Evolutionary conservation across 306 rosid genomes (phyloP).

Genomic region (Cicer chorassanicum): DNA sequence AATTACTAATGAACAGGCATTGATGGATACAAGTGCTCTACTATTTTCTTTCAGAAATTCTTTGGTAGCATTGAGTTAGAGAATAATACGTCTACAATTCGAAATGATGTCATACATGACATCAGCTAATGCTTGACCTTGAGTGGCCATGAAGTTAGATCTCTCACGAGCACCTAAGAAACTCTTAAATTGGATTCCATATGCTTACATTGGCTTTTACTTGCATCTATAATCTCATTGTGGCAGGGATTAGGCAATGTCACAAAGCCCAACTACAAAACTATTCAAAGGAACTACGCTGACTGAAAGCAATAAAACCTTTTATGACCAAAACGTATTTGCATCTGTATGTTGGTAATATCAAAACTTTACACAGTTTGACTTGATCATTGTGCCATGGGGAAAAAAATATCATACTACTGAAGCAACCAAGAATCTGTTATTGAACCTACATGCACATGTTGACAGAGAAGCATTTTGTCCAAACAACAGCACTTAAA

Average conservation of each 20-base stretch:
- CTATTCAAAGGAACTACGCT: background rate
- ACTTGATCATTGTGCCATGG: background rate
- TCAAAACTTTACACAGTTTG: constrained; percentile 9
- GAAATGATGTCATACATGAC: constrained; percentile 23
- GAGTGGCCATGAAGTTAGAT: background rate
- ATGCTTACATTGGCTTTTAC: background rate
- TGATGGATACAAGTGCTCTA: background rate
- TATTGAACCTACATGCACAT: background rate
- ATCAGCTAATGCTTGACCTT: constrained; percentile 1
- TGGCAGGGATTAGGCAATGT: background rate
- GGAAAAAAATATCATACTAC: background rate
- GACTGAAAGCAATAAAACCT: background rate
- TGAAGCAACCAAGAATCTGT: background rate
- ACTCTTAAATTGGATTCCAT: background rate
- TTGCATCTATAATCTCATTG: background rate
- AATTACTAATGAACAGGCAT: constrained; percentile 21
- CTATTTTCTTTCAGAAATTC: constrained; percentile 12
- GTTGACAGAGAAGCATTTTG: constrained; percentile 26
- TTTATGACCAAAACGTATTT: background rate
- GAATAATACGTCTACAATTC: background rate
- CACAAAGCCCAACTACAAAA: constrained; percentile 1
- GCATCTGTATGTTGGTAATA: constrained; percentile 10
- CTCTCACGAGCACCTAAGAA: background rate
- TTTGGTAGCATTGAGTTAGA: background rate
- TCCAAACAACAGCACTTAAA: constrained; percentile 24